These are phyloP conservation scores for Euphorbia peplus DNA, from an alignment of 345 rosid species.

Conservation along the genomic window DNA sequence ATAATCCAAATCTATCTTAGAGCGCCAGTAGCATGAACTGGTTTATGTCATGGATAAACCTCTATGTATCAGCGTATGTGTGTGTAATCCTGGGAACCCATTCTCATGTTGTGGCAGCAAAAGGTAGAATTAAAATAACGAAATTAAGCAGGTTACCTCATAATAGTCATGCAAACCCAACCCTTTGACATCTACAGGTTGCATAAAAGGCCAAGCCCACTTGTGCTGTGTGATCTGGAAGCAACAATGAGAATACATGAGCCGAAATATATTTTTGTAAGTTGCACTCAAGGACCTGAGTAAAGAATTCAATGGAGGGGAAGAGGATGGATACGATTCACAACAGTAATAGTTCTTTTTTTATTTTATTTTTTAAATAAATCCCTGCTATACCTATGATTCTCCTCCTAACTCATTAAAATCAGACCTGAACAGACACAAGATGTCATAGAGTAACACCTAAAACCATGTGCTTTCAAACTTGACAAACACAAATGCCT, in stretches of 20 bases:
- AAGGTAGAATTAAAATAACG: too few species aligned
- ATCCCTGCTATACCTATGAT: not conserved
- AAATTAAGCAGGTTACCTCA: constrained; percentile 34
- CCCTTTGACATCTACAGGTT: constrained; percentile 88
- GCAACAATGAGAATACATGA: constrained; percentile 4
- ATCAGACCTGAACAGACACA: too few species aligned
- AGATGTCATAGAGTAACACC: too few species aligned
- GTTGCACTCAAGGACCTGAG: not conserved
- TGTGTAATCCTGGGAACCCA: not conserved
- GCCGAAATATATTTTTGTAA: not conserved
- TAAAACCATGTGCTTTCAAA: too few species aligned
- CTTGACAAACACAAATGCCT: too few species aligned
- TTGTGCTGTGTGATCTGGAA: constrained; percentile 82
- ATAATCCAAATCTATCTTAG: not conserved
- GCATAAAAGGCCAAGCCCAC: constrained; percentile 93
- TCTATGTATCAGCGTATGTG: not conserved
- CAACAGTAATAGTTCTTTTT: not conserved
- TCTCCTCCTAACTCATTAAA: constrained; percentile 5
- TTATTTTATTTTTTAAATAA: too few species aligned
- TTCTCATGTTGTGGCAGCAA: not conserved
- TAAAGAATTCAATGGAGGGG: not conserved
- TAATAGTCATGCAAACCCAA: constrained; percentile 86
- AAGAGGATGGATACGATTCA: not conserved
- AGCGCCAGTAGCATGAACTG: not conserved
- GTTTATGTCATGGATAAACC: not conserved